These are phyloP conservation scores for Aspergillus panamensis DNA, from an alignment of 495 filamentous ascomycete genomes.

Conservation along the genomic window DNA sequence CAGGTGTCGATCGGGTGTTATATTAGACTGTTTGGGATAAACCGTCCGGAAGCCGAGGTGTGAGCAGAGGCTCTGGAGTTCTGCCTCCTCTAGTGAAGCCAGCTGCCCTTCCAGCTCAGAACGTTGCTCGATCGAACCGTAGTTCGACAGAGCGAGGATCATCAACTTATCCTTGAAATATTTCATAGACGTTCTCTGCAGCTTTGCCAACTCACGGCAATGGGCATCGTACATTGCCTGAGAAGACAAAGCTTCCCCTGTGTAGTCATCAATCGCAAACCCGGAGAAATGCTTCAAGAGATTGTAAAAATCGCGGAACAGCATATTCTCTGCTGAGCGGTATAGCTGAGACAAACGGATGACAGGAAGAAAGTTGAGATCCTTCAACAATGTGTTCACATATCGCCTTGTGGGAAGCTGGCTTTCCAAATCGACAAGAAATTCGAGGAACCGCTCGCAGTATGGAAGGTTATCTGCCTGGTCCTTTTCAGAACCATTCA, in stretches of 20 bases:
- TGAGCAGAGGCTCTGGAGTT: constrained; percentile 64
- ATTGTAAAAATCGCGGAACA: constrained; percentile 76
- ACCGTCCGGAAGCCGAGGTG: constrained; percentile 71
- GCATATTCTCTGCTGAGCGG: constrained; percentile 64
- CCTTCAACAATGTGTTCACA: constrained; percentile 85
- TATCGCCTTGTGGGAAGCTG: constrained; percentile 93
- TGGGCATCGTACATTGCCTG: constrained; percentile 76
- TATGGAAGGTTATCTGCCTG: constrained; percentile 67
- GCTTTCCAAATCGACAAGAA: constrained; percentile 85
- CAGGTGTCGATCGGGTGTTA: constrained; percentile 63
- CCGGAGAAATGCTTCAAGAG: constrained; percentile 80
- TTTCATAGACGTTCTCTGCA: constrained; percentile 80
- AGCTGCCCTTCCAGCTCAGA: constrained; percentile 77
- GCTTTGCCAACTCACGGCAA: constrained; percentile 66
- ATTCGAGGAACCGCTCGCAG: constrained; percentile 89
- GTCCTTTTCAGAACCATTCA: constrained; percentile 56
- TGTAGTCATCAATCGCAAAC: constrained; percentile 91
- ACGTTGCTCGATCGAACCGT: constrained; percentile 78
- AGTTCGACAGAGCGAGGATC: constrained; percentile 87
- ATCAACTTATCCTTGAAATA: constrained; percentile 87
- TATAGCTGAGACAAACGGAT: constrained; percentile 77
- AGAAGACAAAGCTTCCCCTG: constrained; percentile 66
- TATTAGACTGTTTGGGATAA: constrained; percentile 68
- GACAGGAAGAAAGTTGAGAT: constrained; percentile 83
- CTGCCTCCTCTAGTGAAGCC: constrained; percentile 63